These are phyloP conservation scores for Kazachstania psychrophila DNA, from an alignment of 805 yeast species.

Conservation along the genomic window DNA sequence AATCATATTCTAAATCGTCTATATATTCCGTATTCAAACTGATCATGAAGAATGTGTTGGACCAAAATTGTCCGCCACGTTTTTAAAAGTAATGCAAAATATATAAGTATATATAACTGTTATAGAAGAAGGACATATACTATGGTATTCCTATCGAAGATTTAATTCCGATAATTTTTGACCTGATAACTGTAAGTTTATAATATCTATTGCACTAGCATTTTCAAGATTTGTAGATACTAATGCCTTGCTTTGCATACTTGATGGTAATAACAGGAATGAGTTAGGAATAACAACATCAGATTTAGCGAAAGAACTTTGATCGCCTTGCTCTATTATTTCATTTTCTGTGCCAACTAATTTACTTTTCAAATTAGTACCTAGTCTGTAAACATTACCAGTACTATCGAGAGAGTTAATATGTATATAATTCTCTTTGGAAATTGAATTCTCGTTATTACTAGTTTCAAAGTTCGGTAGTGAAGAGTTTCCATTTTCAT, in stretches of 20 bases:
- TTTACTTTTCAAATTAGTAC: too few species aligned
- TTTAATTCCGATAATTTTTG: background rate
- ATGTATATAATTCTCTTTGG: too few species aligned
- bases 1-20: constrained; percentile 30
- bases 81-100: background rate
- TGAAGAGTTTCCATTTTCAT: too few species aligned
- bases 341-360: too few species aligned
- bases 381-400: too few species aligned
- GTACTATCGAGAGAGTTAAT: too few species aligned
- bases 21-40: constrained; percentile 35
- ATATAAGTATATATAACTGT: too few species aligned
- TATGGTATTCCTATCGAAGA: too few species aligned
- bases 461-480: too few species aligned
- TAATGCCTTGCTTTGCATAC: constrained; percentile 9
- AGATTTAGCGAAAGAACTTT: background rate
- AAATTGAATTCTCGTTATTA: too few species aligned
- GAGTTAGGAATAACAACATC: background rate
- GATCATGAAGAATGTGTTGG: constrained; percentile 35
- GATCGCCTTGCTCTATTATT: constrained; percentile 1
- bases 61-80: constrained; percentile 15
- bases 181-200: background rate
- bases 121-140: too few species aligned
- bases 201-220: constrained; percentile 7
- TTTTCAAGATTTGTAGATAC: constrained; percentile 12
- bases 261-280: background rate